phyloP scores from a whole-genome alignment of 139 green algal genomes.

The Micractinium sp. region DNA sequence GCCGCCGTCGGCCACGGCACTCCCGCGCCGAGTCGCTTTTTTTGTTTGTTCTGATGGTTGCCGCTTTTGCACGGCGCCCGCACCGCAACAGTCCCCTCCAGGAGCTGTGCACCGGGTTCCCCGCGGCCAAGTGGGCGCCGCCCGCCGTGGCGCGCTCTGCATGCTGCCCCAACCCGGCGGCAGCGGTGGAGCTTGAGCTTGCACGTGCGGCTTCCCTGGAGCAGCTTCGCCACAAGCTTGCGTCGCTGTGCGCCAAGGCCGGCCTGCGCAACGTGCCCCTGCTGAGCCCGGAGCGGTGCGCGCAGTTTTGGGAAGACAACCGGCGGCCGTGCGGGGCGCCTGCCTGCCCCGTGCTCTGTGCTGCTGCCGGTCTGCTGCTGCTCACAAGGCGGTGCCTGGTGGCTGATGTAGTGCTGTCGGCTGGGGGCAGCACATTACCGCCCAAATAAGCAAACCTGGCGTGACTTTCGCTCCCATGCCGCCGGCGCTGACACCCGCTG shows the following conservation, averaged over 20 bases:
- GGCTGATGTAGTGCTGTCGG: too few relatives aligned
- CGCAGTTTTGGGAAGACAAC: neutral
- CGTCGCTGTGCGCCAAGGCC: constrained; percentile 3
- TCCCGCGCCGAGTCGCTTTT: neutral
- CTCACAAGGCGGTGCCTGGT: neutral
- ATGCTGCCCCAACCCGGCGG: neutral
- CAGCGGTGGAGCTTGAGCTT: neutral
- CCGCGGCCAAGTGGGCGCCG: neutral
- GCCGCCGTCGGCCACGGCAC: neutral
- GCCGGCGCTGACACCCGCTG: too few relatives aligned
- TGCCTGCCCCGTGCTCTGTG: neutral
- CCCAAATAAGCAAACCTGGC: too few relatives aligned
- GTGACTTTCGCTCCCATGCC: too few relatives aligned
- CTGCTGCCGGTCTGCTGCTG: neutral
- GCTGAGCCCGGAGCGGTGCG: neutral
- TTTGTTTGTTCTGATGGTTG: neutral
- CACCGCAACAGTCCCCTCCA: neutral
- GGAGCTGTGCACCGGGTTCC: neutral
- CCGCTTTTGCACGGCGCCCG: neutral
- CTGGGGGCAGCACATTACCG: too few relatives aligned
- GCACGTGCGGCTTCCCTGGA: neutral
- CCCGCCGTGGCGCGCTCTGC: neutral
- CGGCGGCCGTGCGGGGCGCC: too few relatives aligned
- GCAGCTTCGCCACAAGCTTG: neutral
- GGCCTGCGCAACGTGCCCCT: neutral